A percentile compares a stretch with the other conserved stretches of the same genome.
Conservation (phyloP, 139 green algal genomes). For the Closterium sp. region DNA sequence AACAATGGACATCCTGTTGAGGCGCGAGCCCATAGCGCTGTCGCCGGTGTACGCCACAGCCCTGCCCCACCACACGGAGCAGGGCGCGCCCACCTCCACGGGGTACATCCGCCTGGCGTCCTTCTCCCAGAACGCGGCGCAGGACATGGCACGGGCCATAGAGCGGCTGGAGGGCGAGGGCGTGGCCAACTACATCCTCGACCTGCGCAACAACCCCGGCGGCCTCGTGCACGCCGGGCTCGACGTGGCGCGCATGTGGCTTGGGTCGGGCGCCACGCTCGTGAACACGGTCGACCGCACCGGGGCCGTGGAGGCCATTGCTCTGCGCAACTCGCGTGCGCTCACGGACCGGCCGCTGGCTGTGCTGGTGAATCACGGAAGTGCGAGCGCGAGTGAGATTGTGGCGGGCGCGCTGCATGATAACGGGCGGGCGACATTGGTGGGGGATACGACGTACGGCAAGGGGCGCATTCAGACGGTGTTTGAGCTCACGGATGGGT, state of each 20-base stretch:
- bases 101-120: slow-evolving; percentile 85
- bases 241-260: slow-evolving; percentile 70
- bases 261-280: slow-evolving; percentile 53
- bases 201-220: slow-evolving; percentile 91
- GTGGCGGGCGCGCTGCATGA: slow-evolving; percentile 77
- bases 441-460: slow-evolving; percentile 86
- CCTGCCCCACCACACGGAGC: slow-evolving; percentile 32
- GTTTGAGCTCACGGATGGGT: slow-evolving; percentile 80
- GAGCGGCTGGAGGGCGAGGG: slow-evolving; percentile 68
- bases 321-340: neutral
- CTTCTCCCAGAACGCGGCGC: slow-evolving; percentile 68
- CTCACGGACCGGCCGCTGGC: slow-evolving; percentile 66
- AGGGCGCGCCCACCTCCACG: slow-evolving; percentile 48
- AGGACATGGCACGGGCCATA: slow-evolving; percentile 65
- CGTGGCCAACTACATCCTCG: slow-evolving; percentile 81
- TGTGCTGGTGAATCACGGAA: slow-evolving; percentile 81
- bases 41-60: slow-evolving; percentile 71
- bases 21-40: slow-evolving; percentile 74
- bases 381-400: slow-evolving; percentile 84
- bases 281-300: slow-evolving; percentile 50
- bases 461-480: slow-evolving; percentile 82
- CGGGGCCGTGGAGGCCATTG: slow-evolving; percentile 20
- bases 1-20: slow-evolving; percentile 38
- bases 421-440: slow-evolving; percentile 61
- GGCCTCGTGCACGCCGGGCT: slow-evolving; percentile 77